Conservation (phyloP, 306 rosid species). For the Quercus ilex region DNA sequence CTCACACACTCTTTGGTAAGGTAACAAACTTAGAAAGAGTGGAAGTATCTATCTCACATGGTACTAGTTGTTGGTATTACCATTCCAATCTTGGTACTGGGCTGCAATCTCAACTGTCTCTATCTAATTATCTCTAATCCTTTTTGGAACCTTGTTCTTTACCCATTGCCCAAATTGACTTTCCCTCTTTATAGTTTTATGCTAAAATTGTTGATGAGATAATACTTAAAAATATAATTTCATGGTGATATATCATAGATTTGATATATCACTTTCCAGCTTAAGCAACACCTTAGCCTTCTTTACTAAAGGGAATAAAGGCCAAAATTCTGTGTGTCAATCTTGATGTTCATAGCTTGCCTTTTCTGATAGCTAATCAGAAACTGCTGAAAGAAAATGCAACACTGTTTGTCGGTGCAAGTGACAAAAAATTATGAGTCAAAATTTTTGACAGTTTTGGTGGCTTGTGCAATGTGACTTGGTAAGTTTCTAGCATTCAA, state of each 20-base stretch:
- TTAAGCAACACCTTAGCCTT: constrained; percentile 6
- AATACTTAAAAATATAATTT: constrained; percentile 1
- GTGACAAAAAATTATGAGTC: not conserved
- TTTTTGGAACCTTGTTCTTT: constrained; percentile 35
- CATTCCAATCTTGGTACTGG: constrained; percentile 54
- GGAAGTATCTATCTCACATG: constrained; percentile 23
- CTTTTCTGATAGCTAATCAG: constrained; percentile 24
- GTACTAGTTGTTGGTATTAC: constrained; percentile 46
- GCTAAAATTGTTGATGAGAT: constrained; percentile 27
- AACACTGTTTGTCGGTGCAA: constrained; percentile 9
- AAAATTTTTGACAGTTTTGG: not conserved
- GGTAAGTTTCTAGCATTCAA: too few relatives aligned
- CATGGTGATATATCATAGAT: not conserved
- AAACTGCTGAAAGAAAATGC: constrained; percentile 3
- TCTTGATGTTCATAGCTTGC: constrained; percentile 51
- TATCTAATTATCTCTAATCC: constrained; percentile 7
- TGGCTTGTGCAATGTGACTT: too few relatives aligned
- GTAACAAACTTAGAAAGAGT: constrained; percentile 18
- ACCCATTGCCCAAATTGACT: constrained; percentile 33
- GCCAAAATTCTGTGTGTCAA: constrained; percentile 21
- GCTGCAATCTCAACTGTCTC: constrained; percentile 35
- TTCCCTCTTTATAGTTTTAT: constrained; percentile 22
- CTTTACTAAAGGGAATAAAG: constrained; percentile 45
- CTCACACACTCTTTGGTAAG: constrained; percentile 15
- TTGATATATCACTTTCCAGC: constrained; percentile 35